Conservation (phyloP, 2,329 filamentous ascomycete genomes). For the Sporothrix euskadiensis region DNA sequence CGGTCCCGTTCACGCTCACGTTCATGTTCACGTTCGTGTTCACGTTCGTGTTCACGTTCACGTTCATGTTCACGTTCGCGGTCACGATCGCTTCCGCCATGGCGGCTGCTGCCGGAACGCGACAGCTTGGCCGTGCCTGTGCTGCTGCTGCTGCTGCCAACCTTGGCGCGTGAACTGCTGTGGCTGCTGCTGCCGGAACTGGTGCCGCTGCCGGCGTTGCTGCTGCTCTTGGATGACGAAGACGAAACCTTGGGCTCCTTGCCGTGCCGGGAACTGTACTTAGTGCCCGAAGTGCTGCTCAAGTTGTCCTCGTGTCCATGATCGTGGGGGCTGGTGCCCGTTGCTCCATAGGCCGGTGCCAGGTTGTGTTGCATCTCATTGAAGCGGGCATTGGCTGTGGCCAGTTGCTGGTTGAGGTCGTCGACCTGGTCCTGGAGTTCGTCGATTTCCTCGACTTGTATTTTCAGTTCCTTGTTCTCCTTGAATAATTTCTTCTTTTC, state of each 20-base stretch:
- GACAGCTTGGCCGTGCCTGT: constrained; percentile 27
- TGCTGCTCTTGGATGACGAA: constrained; percentile 18
- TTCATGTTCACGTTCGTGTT: not conserved
- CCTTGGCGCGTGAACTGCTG: constrained; percentile 22
- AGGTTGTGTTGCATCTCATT: constrained; percentile 35
- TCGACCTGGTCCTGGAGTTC: constrained; percentile 32
- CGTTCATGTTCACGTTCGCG: not conserved
- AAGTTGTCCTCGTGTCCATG: constrained; percentile 2
- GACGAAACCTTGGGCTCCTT: constrained; percentile 20
- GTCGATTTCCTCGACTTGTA: constrained; percentile 28
- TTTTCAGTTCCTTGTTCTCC: constrained; percentile 27
- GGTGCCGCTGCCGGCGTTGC: constrained; percentile 12
- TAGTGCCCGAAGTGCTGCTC: not conserved
- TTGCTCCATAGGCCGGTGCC: constrained; percentile 31
- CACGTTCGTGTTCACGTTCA: not conserved
- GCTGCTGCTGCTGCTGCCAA: constrained; percentile 27
- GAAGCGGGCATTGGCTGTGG: constrained; percentile 34
- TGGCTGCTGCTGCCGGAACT: constrained; percentile 21
- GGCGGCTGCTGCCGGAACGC: constrained; percentile 22
- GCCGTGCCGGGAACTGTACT: not conserved
- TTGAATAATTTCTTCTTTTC: constrained; percentile 34
- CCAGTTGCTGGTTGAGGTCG: constrained; percentile 34
- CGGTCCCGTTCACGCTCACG: not conserved
- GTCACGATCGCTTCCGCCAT: not conserved
- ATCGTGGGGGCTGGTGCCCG: constrained; percentile 24